Percentiles rank a stretch among this genome's conserved stretches.
These are phyloP conservation scores for Monosporozyma aquatica DNA, from an alignment of 805 yeast species.

Conservation along the genomic window DNA sequence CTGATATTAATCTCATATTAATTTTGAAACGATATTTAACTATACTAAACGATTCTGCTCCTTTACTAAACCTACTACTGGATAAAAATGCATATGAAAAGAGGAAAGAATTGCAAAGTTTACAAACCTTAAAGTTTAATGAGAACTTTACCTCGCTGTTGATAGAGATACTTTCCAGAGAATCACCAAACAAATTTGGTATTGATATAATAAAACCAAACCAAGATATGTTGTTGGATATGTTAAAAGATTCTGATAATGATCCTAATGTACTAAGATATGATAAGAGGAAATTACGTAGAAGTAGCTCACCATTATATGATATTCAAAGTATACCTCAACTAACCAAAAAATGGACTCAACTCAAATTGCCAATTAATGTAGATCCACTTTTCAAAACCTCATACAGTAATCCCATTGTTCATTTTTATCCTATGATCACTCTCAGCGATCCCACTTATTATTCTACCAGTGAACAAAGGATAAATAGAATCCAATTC, in stretches of 20 bases:
- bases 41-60: constrained; percentile 10
- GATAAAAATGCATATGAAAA: constrained; percentile 3
- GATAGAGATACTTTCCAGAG: constrained; percentile 9
- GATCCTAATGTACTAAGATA: constrained; percentile 2
- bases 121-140: constrained; percentile 14
- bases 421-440: constrained; percentile 9
- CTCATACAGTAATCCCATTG: background rate
- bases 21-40: constrained; percentile 17
- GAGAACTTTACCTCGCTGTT: constrained; percentile 7
- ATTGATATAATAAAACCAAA: constrained; percentile 2
- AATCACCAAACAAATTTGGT: constrained; percentile 7
- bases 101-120: constrained; percentile 12
- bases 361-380: constrained; percentile 12
- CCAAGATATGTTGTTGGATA: constrained; percentile 3
- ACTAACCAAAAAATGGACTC: constrained; percentile 15
- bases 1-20: constrained; percentile 14
- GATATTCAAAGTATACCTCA: constrained; percentile 12
- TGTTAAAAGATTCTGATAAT: constrained; percentile 7
- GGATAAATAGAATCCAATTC: constrained; percentile 3
- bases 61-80: constrained; percentile 5
- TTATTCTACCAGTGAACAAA: background rate
- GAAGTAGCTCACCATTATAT: constrained; percentile 8
- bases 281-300: constrained; percentile 2
- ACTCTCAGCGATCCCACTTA: constrained; percentile 2
- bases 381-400: constrained; percentile 6